phyloP scores from a whole-genome alignment of 805 yeast species.

The Ogataea nakhonphanomensis region DNA sequence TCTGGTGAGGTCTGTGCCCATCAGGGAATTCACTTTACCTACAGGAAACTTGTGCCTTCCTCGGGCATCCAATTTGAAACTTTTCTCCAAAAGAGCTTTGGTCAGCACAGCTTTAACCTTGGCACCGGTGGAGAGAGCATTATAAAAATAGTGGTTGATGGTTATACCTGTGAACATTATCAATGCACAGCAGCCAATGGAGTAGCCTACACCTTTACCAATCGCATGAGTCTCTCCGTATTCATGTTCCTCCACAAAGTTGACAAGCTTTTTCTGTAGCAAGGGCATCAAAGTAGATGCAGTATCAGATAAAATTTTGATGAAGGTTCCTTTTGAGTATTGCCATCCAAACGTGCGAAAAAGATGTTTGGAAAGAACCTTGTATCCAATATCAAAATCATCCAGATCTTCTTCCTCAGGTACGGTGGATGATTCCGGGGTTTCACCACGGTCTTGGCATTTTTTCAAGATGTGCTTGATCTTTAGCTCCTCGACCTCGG shows the following conservation, averaged over 20 bases:
- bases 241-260: slow-evolving; percentile 52
- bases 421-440: slow-evolving; percentile 19
- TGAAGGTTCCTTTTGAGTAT: slow-evolving; percentile 39
- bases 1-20: slow-evolving; percentile 79
- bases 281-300: slow-evolving; percentile 59
- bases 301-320: slow-evolving; percentile 43
- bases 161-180: slow-evolving; percentile 45
- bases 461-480: slow-evolving; percentile 25
- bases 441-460: slow-evolving; percentile 28
- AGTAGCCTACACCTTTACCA: slow-evolving; percentile 72
- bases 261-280: slow-evolving; percentile 58
- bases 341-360: slow-evolving; percentile 47
- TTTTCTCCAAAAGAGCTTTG: slow-evolving; percentile 62
- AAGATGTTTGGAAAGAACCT: slow-evolving; percentile 35
- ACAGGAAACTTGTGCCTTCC: slow-evolving; percentile 63
- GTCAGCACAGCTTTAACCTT: slow-evolving; percentile 67
- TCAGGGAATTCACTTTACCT: slow-evolving; percentile 71
- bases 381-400: slow-evolving; percentile 25
- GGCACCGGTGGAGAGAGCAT: slow-evolving; percentile 62
- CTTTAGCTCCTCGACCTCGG: slow-evolving; percentile 31
- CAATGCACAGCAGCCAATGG: slow-evolving; percentile 65
- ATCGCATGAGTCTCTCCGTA: slow-evolving; percentile 38
- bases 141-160: slow-evolving; percentile 62
- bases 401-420: slow-evolving; percentile 19
- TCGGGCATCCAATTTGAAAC: slow-evolving; percentile 56